phyloP scores from a whole-genome alignment of 2,329 filamentous ascomycete genomes.

The Exophiala spinifera region DNA sequence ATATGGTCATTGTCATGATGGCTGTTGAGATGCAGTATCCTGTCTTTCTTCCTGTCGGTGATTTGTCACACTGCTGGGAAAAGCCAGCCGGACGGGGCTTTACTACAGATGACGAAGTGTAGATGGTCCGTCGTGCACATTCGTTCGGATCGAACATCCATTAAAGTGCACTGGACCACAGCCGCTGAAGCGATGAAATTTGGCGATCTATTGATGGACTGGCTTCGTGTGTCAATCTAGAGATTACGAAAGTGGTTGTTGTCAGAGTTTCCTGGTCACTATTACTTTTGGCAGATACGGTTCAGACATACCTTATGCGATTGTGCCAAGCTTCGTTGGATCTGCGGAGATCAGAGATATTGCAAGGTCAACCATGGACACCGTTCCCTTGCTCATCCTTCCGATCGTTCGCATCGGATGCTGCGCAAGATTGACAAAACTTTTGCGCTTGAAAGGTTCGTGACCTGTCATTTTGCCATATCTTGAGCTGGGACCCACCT shows the following conservation, averaged over 20 bases:
- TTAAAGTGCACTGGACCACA: not conserved
- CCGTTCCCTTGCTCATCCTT: no score
- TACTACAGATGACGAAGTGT: not conserved
- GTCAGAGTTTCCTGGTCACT: no score
- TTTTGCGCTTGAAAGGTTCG: not conserved
- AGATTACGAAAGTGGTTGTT: no score
- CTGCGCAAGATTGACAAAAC: not conserved
- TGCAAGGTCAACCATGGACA: no score
- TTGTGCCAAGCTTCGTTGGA: no score
- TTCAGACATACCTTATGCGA: no score
- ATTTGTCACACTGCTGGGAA: conserved; percentile 1
- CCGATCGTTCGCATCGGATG: not conserved
- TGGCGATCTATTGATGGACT: not conserved
- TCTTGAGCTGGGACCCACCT: not conserved
- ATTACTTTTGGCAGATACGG: no score
- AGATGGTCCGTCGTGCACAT: not conserved
- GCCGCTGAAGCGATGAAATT: not conserved
- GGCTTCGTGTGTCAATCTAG: no score
- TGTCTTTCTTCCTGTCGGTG: conserved; percentile 13
- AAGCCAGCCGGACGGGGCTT: not conserved
- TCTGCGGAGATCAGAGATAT: no score
- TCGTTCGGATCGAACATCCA: no score
- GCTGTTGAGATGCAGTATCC: conserved; percentile 13
- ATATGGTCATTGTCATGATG: conserved; percentile 19
- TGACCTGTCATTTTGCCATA: not conserved